Evolutionary conservation across 441 rosid species (phyloP).

Genomic region (Brassica balearica): DNA sequence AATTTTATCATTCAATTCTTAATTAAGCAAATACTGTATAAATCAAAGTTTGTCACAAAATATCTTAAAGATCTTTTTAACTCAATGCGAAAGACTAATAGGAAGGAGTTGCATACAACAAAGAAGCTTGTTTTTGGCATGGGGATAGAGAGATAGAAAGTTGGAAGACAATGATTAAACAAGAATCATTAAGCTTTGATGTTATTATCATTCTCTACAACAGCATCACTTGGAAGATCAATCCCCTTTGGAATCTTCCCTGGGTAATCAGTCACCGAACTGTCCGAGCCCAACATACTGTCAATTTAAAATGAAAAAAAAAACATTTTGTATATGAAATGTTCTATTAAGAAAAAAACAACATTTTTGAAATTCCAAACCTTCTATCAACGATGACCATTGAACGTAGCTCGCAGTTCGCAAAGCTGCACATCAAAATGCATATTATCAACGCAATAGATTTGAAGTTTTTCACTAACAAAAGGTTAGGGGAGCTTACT

Average conservation of each 20-base stretch:
- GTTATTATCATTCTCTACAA: slow-evolving; percentile 41
- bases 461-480: not conserved
- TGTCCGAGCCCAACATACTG: slow-evolving; percentile 80
- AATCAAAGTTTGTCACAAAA: slow-evolving; percentile 13
- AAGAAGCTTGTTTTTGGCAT: slow-evolving; percentile 17
- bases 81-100: slow-evolving; percentile 18
- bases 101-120: slow-evolving; percentile 37
- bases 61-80: slow-evolving; percentile 3
- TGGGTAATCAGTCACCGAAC: slow-evolving; percentile 67
- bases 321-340: not conserved
- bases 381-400: slow-evolving; percentile 12
- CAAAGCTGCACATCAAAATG: slow-evolving; percentile 6
- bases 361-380: not conserved
- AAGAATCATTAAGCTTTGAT: slow-evolving; percentile 23
- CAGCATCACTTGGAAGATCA: slow-evolving; percentile 61
- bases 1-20: not conserved
- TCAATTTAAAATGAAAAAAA: too few species aligned
- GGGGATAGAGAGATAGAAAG: slow-evolving; percentile 18
- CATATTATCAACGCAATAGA: not conserved
- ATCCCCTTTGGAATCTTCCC: slow-evolving; percentile 79
- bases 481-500: slow-evolving; percentile 47
- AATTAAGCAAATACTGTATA: not conserved
- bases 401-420: slow-evolving; percentile 1
- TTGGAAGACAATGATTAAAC: slow-evolving; percentile 15
- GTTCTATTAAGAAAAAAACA: not conserved